These are phyloP conservation scores for Bromus sterilis DNA, from an alignment of 176 grass and related monocot genomes.

Conservation along the genomic window DNA sequence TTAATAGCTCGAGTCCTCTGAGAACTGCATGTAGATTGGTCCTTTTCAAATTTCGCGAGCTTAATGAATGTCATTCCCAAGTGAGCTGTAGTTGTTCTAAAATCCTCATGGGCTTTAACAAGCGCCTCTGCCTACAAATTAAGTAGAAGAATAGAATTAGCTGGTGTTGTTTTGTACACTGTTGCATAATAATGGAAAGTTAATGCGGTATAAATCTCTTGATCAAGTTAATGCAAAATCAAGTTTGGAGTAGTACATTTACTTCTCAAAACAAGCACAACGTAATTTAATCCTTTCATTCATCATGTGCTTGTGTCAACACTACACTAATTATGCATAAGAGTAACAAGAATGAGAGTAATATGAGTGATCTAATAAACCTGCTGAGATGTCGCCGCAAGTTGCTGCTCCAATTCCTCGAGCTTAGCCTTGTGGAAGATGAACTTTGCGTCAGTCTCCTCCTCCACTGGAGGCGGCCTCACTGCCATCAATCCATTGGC, in stretches of 20 bases:
- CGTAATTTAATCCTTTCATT: neutral
- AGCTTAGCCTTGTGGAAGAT: slow-evolving; percentile 64
- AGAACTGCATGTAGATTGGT: slow-evolving; percentile 42
- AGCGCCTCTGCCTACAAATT: slow-evolving; percentile 54
- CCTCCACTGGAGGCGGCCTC: slow-evolving; percentile 33
- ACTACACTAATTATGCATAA: neutral
- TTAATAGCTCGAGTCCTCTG: slow-evolving; percentile 58
- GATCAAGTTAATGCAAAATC: neutral
- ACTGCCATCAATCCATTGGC: slow-evolving; percentile 44
- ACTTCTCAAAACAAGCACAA: slow-evolving; percentile 1
- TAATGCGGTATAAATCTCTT: neutral
- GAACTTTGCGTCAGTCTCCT: slow-evolving; percentile 63
- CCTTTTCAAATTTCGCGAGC: slow-evolving; percentile 79
- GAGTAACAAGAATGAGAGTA: neutral
- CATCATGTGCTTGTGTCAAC: neutral
- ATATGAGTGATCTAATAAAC: slow-evolving; percentile 3
- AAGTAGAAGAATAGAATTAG: slow-evolving; percentile 8
- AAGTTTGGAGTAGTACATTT: neutral
- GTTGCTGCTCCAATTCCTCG: slow-evolving; percentile 67
- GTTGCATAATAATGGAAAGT: neutral
- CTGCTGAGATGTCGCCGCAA: slow-evolving; percentile 67
- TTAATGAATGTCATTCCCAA: slow-evolving; percentile 85
- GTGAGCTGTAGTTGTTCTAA: slow-evolving; percentile 59
- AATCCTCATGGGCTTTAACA: slow-evolving; percentile 70
- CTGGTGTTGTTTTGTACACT: neutral